Evolutionary conservation across 495 filamentous ascomycete genomes (phyloP).

Genomic region (Lasiosphaeriaceae sp.): DNA sequence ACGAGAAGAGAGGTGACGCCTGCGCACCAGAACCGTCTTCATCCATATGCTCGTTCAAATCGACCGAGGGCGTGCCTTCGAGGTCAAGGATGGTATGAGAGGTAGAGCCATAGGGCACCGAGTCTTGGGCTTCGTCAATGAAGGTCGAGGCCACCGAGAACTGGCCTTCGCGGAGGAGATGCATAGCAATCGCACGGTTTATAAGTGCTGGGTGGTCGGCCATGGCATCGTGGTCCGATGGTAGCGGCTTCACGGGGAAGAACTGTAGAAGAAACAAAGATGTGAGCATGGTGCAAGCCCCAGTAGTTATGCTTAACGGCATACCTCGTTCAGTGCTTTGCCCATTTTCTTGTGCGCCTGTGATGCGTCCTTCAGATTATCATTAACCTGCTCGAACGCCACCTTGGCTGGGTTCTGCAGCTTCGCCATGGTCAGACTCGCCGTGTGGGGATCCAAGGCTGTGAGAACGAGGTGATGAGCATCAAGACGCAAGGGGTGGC

Average conservation of each 20-base stretch:
- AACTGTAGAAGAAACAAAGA: slow-evolving; percentile 41
- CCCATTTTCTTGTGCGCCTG: slow-evolving; percentile 73
- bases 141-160: slow-evolving; percentile 84
- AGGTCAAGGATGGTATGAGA: slow-evolving; percentile 3
- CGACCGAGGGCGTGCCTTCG: slow-evolving; percentile 10
- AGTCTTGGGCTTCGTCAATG: slow-evolving; percentile 54
- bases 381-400: slow-evolving; percentile 72
- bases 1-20: slow-evolving; percentile 3
- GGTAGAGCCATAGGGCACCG: slow-evolving; percentile 5
- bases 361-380: slow-evolving; percentile 75
- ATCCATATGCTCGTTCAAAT: slow-evolving; percentile 23
- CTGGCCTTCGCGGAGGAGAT: slow-evolving; percentile 89
- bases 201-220: slow-evolving; percentile 70
- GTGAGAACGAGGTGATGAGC: not conserved
- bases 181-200: slow-evolving; percentile 93
- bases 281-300: not conserved
- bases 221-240: slow-evolving; percentile 79
- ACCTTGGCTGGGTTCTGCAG: slow-evolving; percentile 78
- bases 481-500: not conserved
- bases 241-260: slow-evolving; percentile 73
- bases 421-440: slow-evolving; percentile 69
- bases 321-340: slow-evolving; percentile 78
- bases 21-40: slow-evolving; percentile 19
- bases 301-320: slow-evolving; percentile 1
- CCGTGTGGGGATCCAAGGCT: slow-evolving; percentile 62